Evolutionary conservation across 2,329 filamentous ascomycete genomes (phyloP), one percentile per base, ranked within the genome.

Genomic region (Scleromitrula shiraiana): DNA sequence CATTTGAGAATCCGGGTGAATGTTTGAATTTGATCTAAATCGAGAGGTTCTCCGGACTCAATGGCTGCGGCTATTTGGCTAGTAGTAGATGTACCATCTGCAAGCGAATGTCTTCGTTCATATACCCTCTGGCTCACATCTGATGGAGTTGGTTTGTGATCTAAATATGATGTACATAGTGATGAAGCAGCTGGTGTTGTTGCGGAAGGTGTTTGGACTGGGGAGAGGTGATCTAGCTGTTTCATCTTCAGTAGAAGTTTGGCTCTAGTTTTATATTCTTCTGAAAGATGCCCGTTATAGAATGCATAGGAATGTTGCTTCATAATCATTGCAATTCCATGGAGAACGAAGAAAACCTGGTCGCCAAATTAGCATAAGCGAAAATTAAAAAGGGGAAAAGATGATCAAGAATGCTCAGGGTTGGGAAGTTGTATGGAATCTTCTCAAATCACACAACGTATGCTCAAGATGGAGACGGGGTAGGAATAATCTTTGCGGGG

Each of bases 291-390:
- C 6, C 86, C 85, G 57, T 89, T 90, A 65, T 88, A 59, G 55
- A 41, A 22, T 14, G 41, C 20, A 7, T 23, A n/a, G 14, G 54
- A 84, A 62, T 89, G 86, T 65, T 88, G 84, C 68, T 91, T 91
- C 86, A 90, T 90, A 20, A 90, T 63, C 73, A 89, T 83, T 3
- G 85, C 78, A 47, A 90, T 68, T 12, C 80, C 80, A 60, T 90
- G 85, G 15, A 90, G 68, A 8, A 86, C 80, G 42, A 87, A 85
- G 63, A 85, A 88, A 15, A 48, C 45, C 45, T 46, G 12, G 4
- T 17, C 19, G 23, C 17, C 20, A 20, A 7, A 12, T 23, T 46
- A 12, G 26, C 30, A n/a, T 39, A 46, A 46, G 33, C 32, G 33
- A 46, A 39, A 17, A 17, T 10, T 17, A 1, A 19, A 29, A 38